phyloP scores from a whole-genome alignment of 148 eudicot species.

The Silene conica region DNA sequence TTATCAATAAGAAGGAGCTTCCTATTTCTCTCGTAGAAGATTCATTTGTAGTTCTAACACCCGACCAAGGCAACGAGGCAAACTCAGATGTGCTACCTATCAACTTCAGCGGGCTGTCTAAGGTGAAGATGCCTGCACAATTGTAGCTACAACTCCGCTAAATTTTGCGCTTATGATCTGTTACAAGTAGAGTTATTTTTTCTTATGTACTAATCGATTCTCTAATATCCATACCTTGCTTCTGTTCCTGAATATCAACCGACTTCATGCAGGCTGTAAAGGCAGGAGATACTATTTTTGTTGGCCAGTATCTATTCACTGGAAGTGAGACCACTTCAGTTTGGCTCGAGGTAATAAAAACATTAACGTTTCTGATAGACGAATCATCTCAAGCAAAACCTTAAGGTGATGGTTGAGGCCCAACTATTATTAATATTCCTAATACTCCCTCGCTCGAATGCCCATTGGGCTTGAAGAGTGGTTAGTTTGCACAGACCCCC shows the following conservation, averaged over 20 bases:
- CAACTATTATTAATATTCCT: too few species aligned
- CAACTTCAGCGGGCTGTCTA: conserved; percentile 57
- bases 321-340: conserved; percentile 97
- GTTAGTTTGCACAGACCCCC: too few species aligned
- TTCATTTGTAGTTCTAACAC: conserved; percentile 53
- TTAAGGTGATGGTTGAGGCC: too few species aligned
- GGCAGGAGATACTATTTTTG: conserved; percentile 85
- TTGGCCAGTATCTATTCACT: conserved; percentile 89
- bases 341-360: conserved; percentile 81
- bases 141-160: too few species aligned
- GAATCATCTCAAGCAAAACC: too few species aligned
- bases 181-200: too few species aligned
- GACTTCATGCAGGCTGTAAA: conserved; percentile 72
- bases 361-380: too few species aligned
- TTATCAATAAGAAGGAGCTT: conserved; percentile 49
- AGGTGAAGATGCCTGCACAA: conserved; percentile 22
- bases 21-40: conserved; percentile 56
- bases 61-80: conserved; percentile 60
- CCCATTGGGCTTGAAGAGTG: too few species aligned
- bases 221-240: neutral
- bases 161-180: too few species aligned
- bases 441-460: too few species aligned
- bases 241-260: conserved; percentile 12
- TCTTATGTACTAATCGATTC: neutral
- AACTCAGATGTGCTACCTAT: conserved; percentile 61